phyloP scores from a whole-genome alignment of 2,329 filamentous ascomycete genomes.

The Trichoderma sp. region DNA sequence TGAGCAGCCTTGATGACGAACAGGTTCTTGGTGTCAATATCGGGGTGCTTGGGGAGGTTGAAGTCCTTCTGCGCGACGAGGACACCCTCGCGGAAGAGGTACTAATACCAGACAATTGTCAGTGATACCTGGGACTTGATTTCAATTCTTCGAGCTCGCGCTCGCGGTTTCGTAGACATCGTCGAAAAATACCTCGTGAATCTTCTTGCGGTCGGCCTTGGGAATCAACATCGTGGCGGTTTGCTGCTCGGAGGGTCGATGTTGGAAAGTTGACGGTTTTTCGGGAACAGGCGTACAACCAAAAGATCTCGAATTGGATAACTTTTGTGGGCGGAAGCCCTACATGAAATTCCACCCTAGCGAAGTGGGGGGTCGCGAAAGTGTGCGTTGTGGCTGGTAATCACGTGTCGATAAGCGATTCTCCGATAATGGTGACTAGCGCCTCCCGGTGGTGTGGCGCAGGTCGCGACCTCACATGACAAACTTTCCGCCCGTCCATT shows the following conservation, averaged over 20 bases:
- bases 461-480: constrained; percentile 10
- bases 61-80: constrained; percentile 99
- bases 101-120: constrained; percentile 50
- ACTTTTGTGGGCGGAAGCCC: constrained; percentile 48
- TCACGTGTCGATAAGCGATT: constrained; percentile 38
- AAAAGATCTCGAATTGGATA: constrained; percentile 42
- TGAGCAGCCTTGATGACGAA: constrained; percentile 99
- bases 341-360: constrained; percentile 38
- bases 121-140: constrained; percentile 24
- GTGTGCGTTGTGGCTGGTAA: constrained; percentile 28
- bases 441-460: constrained; percentile 12
- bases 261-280: constrained; percentile 47
- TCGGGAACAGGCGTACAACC: constrained; percentile 33
- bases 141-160: constrained; percentile 1
- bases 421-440: constrained; percentile 24
- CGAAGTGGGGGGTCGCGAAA: constrained; percentile 35
- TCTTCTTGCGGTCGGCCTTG: constrained; percentile 99
- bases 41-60: constrained; percentile 95
- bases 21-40: constrained; percentile 99
- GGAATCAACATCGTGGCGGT: constrained; percentile 89
- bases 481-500: neutral
- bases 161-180: constrained; percentile 4
- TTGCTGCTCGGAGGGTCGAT: constrained; percentile 47
- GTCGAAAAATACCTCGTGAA: constrained; percentile 68
- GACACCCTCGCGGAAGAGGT: constrained; percentile 91